Conservation (phyloP, 2,329 filamentous ascomycete species). For the Sporothrix pallida region DNA sequence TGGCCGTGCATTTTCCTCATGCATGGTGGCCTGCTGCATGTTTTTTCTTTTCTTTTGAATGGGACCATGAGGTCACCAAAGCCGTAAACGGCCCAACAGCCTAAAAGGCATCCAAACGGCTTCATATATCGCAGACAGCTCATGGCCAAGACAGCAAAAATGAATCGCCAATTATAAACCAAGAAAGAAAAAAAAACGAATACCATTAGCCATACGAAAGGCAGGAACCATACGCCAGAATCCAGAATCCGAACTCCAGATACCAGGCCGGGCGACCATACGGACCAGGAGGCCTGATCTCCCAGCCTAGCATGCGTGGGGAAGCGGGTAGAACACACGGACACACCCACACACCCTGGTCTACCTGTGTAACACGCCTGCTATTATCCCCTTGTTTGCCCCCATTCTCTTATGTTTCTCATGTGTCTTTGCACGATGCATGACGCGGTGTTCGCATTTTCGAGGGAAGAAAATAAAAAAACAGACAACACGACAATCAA, state of each 20-base stretch:
- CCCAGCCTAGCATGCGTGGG: not conserved
- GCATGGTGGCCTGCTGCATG: not conserved
- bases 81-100: not conserved
- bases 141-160: not conserved
- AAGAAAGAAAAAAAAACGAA: not conserved
- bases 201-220: too few relatives aligned
- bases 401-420: not conserved
- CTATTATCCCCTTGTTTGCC: not conserved
- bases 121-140: not conserved
- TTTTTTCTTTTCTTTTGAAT: not conserved
- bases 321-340: not conserved
- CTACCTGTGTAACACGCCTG: conserved; percentile 10
- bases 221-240: not conserved
- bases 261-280: not conserved
- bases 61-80: not conserved
- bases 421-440: conserved; percentile 3
- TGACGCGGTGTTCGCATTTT: not conserved
- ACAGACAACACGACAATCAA: not conserved
- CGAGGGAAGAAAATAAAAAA: not conserved
- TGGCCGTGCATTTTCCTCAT: not conserved
- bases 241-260: not conserved
- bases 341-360: not conserved
- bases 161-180: too few relatives aligned
- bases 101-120: not conserved
- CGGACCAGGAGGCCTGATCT: too few relatives aligned